Evolutionary conservation across 768 basidiomycete species (phyloP).

Genomic region (Kwoniella bestiolae): DNA sequence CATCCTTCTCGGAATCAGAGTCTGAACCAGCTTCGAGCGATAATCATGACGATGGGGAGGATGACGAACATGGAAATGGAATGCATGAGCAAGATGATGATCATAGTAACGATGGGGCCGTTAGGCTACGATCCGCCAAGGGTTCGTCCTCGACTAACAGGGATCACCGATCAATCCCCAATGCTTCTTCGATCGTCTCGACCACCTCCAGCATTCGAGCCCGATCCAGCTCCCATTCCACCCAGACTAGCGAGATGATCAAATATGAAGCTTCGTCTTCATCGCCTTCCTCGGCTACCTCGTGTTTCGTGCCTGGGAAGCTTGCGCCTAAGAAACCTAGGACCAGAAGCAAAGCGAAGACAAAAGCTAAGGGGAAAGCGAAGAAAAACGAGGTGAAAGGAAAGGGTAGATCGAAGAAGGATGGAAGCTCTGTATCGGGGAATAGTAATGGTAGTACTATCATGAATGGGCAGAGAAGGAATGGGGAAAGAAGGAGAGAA

Average conservation of each 20-base stretch:
- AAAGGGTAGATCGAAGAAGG: background rate
- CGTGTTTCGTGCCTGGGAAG: background rate
- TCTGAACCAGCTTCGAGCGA: conserved; percentile 2
- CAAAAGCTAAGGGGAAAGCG: no score
- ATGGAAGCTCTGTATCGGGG: background rate
- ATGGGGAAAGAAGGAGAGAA: conserved; percentile 20
- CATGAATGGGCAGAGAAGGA: conserved; percentile 5
- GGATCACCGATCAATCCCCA: background rate
- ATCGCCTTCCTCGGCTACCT: background rate
- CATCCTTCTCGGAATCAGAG: conserved; percentile 1
- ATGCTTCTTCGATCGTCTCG: background rate
- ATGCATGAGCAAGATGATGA: background rate
- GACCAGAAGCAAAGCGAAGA: background rate
- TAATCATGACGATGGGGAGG: background rate
- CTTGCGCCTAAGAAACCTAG: background rate
- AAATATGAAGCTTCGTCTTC: conserved; percentile 1
- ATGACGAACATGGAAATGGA: background rate
- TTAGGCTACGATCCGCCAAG: background rate
- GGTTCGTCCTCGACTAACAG: background rate
- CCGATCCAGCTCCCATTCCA: background rate
- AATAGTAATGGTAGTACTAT: background rate
- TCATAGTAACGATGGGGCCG: background rate
- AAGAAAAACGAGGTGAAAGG: background rate
- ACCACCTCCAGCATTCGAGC: background rate
- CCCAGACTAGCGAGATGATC: background rate